phyloP scores from a whole-genome alignment of 2,329 filamentous ascomycete genomes.

The Magnaporthiopsis incrustans region DNA sequence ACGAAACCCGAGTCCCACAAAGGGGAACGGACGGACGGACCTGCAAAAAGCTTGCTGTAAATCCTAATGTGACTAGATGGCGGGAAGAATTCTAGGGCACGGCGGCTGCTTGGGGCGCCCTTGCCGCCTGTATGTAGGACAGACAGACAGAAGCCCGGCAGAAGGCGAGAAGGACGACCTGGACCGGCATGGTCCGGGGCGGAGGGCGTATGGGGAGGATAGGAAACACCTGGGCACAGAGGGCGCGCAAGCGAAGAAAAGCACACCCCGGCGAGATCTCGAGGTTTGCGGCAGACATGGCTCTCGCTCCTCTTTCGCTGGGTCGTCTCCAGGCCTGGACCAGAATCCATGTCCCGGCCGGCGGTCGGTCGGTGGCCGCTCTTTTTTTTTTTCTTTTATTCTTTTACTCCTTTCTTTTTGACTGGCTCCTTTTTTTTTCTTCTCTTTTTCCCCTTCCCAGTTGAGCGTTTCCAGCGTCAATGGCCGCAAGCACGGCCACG shows the following conservation, averaged over 20 bases:
- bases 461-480: neutral
- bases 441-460: neutral
- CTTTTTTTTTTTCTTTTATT: slow-evolving; percentile 3
- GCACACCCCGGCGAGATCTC: neutral
- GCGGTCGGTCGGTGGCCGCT: slow-evolving; percentile 3
- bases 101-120: no score
- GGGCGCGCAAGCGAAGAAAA: neutral
- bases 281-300: neutral
- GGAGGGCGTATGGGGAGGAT: neutral
- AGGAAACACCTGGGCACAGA: neutral
- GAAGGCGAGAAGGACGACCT: neutral
- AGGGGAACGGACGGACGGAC: neutral
- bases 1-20: neutral
- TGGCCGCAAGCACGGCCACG: slow-evolving; percentile 8
- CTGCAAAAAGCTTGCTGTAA: neutral
- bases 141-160: neutral
- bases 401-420: neutral
- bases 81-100: neutral
- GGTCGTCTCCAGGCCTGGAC: neutral
- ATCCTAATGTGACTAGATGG: neutral
- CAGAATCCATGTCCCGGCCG: slow-evolving; percentile 1
- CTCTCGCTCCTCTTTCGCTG: neutral
- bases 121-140: neutral
- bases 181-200: neutral
- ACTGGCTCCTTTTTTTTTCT: neutral